Conservation (phyloP, 805 yeast genomes). For the Deakozyma indianensis region DNA sequence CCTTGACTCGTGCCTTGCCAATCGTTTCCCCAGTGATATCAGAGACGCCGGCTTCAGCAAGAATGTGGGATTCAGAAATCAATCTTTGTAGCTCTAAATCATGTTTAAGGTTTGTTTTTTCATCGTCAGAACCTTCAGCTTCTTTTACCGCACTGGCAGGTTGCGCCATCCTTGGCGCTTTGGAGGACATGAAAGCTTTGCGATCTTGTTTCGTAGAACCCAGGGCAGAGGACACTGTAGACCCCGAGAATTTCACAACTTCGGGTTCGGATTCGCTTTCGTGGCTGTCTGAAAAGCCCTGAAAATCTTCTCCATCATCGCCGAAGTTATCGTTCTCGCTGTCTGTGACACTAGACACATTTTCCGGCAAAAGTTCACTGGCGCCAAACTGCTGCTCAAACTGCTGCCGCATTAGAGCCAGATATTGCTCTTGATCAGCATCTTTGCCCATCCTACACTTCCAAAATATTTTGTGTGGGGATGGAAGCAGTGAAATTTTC, state of each 20-base stretch:
- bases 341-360: not conserved
- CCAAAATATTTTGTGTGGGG: not conserved
- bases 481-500: not conserved
- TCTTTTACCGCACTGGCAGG: not conserved
- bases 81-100: slow-evolving; percentile 51
- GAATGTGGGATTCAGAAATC: slow-evolving; percentile 48
- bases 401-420: not conserved
- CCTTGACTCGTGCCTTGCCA: slow-evolving; percentile 18
- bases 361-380: not conserved
- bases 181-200: not conserved
- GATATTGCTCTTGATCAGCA: not conserved
- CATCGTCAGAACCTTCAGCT: slow-evolving; percentile 3
- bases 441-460: not conserved
- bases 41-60: slow-evolving; percentile 15
- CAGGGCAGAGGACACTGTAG: not conserved
- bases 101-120: slow-evolving; percentile 33
- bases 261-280: not conserved
- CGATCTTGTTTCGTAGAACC: not conserved
- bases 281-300: not conserved
- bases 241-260: not conserved
- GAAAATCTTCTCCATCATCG: not conserved
- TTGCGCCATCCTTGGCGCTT: not conserved
- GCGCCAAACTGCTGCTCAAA: not conserved
- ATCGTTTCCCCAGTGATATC: slow-evolving; percentile 16
- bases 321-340: not conserved